A percentile compares a stretch with the other conserved stretches of the same genome.
Conservation (phyloP, 2,329 filamentous ascomycete species). For the Aphanoascus verrucosus region DNA sequence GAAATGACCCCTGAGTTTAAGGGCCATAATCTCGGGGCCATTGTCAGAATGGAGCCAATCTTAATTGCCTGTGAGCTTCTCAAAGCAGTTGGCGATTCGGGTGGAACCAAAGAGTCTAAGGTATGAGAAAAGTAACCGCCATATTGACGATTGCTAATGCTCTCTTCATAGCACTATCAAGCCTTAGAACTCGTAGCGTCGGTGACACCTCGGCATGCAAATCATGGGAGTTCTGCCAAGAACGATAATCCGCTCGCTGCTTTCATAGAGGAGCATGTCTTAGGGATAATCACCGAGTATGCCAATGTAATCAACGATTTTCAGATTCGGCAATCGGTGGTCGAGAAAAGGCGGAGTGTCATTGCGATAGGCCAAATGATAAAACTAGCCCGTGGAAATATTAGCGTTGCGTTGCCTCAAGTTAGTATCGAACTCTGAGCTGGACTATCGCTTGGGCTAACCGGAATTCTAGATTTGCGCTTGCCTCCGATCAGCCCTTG, state of each 20-base stretch:
- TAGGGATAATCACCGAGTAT: conserved; percentile 77
- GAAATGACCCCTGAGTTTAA: conserved; percentile 62
- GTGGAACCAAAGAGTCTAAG: conserved; percentile 40
- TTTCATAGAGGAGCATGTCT: conserved; percentile 72
- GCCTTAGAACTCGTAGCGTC: conserved; percentile 42
- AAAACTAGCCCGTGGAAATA: conserved; percentile 58
- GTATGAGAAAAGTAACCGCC: conserved; percentile 38
- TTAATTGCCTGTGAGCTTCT: conserved; percentile 69
- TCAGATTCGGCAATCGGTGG: conserved; percentile 44
- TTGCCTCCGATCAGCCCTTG: conserved; percentile 76
- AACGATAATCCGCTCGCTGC: conserved; percentile 51
- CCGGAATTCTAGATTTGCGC: conserved; percentile 60
- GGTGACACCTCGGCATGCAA: conserved; percentile 43
- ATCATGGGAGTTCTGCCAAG: conserved; percentile 37
- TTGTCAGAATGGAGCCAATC: conserved; percentile 66
- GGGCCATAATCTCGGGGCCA: conserved; percentile 52
- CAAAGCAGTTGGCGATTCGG: conserved; percentile 63
- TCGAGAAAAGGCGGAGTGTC: conserved; percentile 67
- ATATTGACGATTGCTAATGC: conserved; percentile 11
- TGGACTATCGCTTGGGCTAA: conserved; percentile 2
- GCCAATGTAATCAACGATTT: conserved; percentile 67
- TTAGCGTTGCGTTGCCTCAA: conserved; percentile 74
- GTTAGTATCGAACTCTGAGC: conserved; percentile 36
- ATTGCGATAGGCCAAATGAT: conserved; percentile 83
- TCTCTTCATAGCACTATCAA: conserved; percentile 36